Evolutionary conservation across 768 basidiomycete genomes (phyloP), one percentile per base, ranked within the genome.

Genomic region (Paxillus rubicundulus): DNA sequence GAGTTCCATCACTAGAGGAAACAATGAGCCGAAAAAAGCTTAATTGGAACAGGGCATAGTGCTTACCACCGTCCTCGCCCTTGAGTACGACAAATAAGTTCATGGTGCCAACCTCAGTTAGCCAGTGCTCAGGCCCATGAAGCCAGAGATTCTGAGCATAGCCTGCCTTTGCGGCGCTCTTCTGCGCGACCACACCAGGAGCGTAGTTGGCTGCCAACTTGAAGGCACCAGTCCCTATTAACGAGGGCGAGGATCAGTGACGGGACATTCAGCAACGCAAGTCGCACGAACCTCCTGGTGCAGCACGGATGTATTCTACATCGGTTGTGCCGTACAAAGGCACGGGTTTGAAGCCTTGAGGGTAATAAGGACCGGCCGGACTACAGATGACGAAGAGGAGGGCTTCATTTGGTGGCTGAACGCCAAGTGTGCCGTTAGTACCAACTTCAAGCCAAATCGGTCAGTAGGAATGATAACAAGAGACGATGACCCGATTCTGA

Each of bases 101-200:
- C 93, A 95, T 95, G 1, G 92, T 92, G 38, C 93, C 93, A 38
- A 92, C 92, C 66, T 80, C 81, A 4, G 79, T 82, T 45, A 80
- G 61, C 55, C 74, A 64, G 56, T 79, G 74, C 46, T 79, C 75
- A 2, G 74, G 74, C 0, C 92, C 93, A 54, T 90, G 82, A 32
- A 96, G 74, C 93, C 93, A 96, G 9, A 96, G 77, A 67, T 92
- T 95, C 63, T 96, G 93, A 14, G 79, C 79, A 66, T 97, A 95
- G 14, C 93, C 93, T 51, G 80, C 73, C 30, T 78, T 70, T 2
- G 85, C 85, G 20, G 91, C 93, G 52, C 79, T 72, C 61, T 84
- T 85, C 64, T 97, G 93, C 4, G 93, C 89, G 28, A 92, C 78
- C 21, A 95, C 85, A 8, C 88, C 87, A 0, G 92, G 90, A 1